phyloP scores from a whole-genome alignment of 2,329 filamentous ascomycete genomes.

The Xylaria sp. region DNA sequence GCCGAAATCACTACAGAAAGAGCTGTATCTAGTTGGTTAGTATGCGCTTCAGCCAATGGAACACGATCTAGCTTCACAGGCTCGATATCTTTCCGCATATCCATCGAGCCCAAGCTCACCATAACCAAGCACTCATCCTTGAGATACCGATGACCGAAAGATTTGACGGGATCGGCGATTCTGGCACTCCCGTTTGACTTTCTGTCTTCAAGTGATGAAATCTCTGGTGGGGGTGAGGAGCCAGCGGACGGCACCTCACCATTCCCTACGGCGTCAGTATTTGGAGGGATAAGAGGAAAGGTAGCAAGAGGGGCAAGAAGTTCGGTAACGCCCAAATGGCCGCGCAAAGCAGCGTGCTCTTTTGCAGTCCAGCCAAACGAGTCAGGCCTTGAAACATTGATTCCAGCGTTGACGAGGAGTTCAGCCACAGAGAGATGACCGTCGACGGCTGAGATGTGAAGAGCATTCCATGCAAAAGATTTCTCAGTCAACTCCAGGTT shows the following conservation, averaged over 20 bases:
- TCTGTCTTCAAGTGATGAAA: slow-evolving; percentile 70
- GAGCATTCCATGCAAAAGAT: slow-evolving; percentile 92
- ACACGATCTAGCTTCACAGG: slow-evolving; percentile 90
- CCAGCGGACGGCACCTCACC: slow-evolving; percentile 41
- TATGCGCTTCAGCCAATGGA: slow-evolving; percentile 86
- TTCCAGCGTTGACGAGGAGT: slow-evolving; percentile 80
- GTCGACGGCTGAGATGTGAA: slow-evolving; percentile 92
- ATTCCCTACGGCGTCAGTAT: slow-evolving; percentile 46
- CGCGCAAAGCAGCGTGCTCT: slow-evolving; percentile 90
- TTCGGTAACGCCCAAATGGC: slow-evolving; percentile 83
- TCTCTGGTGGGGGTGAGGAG: slow-evolving; percentile 58
- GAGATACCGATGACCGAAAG: slow-evolving; percentile 95
- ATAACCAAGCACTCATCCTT: slow-evolving; percentile 89
- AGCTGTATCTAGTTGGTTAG: slow-evolving; percentile 92
- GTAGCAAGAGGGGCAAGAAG: slow-evolving; percentile 68
- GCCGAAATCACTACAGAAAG: slow-evolving; percentile 92
- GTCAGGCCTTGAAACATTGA: slow-evolving; percentile 78
- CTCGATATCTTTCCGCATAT: slow-evolving; percentile 82
- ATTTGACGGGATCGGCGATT: slow-evolving; percentile 83
- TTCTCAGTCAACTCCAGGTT: slow-evolving; percentile 82
- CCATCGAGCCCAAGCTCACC: slow-evolving; percentile 94
- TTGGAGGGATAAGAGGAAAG: slow-evolving; percentile 38
- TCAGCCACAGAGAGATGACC: slow-evolving; percentile 80
- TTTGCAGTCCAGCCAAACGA: slow-evolving; percentile 93
- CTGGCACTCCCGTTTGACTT: slow-evolving; percentile 64